These are phyloP conservation scores for Dunaliella primolecta DNA, from an alignment of 139 green algal species.

Conservation along the genomic window DNA sequence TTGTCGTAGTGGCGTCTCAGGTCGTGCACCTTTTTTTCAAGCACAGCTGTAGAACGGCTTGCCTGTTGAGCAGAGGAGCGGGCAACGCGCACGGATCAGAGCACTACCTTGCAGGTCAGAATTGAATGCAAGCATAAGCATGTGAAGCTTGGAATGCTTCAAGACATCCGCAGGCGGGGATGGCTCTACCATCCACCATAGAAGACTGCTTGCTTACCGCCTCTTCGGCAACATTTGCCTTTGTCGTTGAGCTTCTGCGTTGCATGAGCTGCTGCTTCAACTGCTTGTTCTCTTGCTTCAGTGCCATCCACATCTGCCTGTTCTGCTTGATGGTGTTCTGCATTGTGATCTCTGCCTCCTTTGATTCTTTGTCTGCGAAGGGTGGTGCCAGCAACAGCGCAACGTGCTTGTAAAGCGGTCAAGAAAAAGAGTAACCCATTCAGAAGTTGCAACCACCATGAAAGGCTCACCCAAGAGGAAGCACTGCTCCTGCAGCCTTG, in stretches of 20 bases:
- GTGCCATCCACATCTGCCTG: constrained; percentile 41
- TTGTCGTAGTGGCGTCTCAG: constrained; percentile 55
- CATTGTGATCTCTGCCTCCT: constrained; percentile 41
- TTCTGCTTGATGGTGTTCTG: constrained; percentile 66
- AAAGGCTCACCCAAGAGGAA: neutral
- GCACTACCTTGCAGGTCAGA: no score
- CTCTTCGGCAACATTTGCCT: neutral
- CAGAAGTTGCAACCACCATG: no score
- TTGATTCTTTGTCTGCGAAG: constrained; percentile 43
- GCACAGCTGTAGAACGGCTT: neutral
- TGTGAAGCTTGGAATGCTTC: no score
- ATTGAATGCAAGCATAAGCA: no score
- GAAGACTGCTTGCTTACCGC: no score
- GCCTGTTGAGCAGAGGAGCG: no score
- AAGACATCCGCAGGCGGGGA: no score
- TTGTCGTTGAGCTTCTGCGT: neutral
- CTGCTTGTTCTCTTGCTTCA: constrained; percentile 61
- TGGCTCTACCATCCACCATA: no score
- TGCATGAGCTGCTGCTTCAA: constrained; percentile 21
- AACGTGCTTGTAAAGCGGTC: no score
- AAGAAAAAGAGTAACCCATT: neutral
- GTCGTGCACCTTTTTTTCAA: constrained; percentile 43
- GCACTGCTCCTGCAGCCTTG: neutral
- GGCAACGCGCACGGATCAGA: no score
- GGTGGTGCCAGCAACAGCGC: neutral